Percentiles rank a stretch among this genome's conserved stretches.
Conservation (phyloP, 106 monocot genomes). For the Phalaenopsis aphrodite region DNA sequence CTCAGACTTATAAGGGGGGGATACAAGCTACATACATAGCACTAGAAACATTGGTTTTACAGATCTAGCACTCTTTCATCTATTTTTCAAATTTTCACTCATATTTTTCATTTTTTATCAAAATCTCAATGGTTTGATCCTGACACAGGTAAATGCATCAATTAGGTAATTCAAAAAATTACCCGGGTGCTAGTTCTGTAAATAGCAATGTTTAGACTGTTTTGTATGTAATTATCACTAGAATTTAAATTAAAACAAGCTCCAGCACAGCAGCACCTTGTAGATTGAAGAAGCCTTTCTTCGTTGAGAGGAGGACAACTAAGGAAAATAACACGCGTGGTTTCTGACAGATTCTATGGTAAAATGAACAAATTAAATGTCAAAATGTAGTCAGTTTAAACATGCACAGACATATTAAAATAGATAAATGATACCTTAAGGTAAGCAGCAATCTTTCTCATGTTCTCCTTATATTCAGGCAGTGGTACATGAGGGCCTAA, state of each 20-base stretch:
- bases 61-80: too few species aligned
- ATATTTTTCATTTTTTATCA: too few species aligned
- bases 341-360: constrained; percentile 69
- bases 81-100: too few species aligned
- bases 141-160: too few species aligned
- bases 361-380: background rate
- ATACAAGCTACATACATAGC: background rate
- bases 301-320: constrained; percentile 79
- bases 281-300: constrained; percentile 30
- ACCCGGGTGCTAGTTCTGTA: too few species aligned
- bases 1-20: background rate
- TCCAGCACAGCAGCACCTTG: constrained; percentile 22
- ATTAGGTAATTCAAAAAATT: too few species aligned
- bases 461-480: constrained; percentile 67
- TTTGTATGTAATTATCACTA: background rate
- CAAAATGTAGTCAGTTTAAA: background rate
- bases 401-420: background rate
- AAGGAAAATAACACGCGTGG: constrained; percentile 67
- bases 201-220: too few species aligned
- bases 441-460: constrained; percentile 66
- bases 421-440: constrained; percentile 37
- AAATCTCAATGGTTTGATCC: too few species aligned
- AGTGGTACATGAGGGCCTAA: constrained; percentile 88
- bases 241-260: background rate
- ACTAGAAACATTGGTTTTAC: too few species aligned